Evolutionary conservation across 257 asterid species (phyloP).

Genomic region (Plantago ovata): DNA sequence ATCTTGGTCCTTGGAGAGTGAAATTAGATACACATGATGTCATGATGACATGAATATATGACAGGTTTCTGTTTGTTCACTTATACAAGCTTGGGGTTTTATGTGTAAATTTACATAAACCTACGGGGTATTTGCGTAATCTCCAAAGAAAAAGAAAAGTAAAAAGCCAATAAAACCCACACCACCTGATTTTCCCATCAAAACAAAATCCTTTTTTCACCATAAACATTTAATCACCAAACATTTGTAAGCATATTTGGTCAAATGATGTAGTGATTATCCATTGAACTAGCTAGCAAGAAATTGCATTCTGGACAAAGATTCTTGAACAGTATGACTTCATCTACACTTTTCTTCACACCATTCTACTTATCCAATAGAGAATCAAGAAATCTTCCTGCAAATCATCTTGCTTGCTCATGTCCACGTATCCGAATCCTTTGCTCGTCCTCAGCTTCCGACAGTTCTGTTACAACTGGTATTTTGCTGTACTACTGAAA

Average conservation of each 20-base stretch:
- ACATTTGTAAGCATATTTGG: slow-evolving; percentile 3
- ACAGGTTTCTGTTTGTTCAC: no score
- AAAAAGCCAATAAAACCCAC: slow-evolving; percentile 8
- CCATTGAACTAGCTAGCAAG: no score
- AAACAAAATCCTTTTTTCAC: background rate
- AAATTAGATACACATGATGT: no score
- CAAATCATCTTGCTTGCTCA: slow-evolving; percentile 19
- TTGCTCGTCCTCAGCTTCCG: slow-evolving; percentile 54
- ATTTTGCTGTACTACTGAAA: background rate
- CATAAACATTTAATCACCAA: background rate
- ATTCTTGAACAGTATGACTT: slow-evolving; percentile 33
- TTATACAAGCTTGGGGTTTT: no score
- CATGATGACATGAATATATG: no score
- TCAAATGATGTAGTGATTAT: background rate
- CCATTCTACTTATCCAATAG: slow-evolving; percentile 31
- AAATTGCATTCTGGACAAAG: no score
- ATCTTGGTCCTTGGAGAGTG: no score
- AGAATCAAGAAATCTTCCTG: slow-evolving; percentile 30
- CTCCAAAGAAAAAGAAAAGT: no score
- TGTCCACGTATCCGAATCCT: slow-evolving; percentile 23
- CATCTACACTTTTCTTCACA: slow-evolving; percentile 27
- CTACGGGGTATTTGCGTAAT: no score
- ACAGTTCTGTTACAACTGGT: slow-evolving; percentile 48
- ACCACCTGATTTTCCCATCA: slow-evolving; percentile 9
- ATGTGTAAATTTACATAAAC: no score